These are phyloP conservation scores for Xanthoconium purpureum DNA, from an alignment of 768 basidiomycete species.

Conservation along the genomic window DNA sequence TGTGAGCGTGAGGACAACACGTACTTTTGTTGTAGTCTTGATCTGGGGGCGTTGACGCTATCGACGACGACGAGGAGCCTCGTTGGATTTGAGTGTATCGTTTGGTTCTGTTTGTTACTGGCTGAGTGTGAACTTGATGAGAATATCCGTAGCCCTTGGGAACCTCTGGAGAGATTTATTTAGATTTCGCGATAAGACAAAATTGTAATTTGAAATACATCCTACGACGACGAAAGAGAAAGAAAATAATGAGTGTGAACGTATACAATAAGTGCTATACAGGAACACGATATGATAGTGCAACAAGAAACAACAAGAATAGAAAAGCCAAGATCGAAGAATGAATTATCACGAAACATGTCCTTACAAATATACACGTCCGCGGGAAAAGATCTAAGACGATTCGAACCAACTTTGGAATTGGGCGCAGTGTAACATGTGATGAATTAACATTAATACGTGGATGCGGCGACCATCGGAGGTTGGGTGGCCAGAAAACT, in stretches of 20 bases:
- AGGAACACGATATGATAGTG: too few relatives aligned
- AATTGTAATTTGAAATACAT: neutral
- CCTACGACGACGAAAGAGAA: neutral
- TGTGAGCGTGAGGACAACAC: conserved; percentile 9
- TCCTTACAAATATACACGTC: conserved; percentile 12
- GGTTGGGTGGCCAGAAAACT: conserved; percentile 23
- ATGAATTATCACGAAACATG: conserved; percentile 3
- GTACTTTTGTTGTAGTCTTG: conserved; percentile 28
- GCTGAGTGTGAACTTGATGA: conserved; percentile 4
- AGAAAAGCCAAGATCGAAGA: too few relatives aligned
- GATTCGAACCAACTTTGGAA: neutral
- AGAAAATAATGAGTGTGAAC: neutral
- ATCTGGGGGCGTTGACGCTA: conserved; percentile 29
- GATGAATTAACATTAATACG: conserved; percentile 18
- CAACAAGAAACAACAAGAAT: too few relatives aligned
- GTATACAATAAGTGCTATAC: neutral
- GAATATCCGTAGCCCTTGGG: too few relatives aligned
- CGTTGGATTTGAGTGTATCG: conserved; percentile 7
- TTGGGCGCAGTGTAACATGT: conserved; percentile 7
- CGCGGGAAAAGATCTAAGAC: conserved; percentile 2
- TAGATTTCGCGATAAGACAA: neutral
- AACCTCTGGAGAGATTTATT: too few relatives aligned
- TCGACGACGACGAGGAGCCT: conserved; percentile 20
- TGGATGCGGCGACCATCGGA: conserved; percentile 21
- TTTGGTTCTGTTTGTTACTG: conserved; percentile 30